Evolutionary conservation across 108 stramenopile genomes (phyloP).

Genomic region (Pseudonitzschia pungens): DNA sequence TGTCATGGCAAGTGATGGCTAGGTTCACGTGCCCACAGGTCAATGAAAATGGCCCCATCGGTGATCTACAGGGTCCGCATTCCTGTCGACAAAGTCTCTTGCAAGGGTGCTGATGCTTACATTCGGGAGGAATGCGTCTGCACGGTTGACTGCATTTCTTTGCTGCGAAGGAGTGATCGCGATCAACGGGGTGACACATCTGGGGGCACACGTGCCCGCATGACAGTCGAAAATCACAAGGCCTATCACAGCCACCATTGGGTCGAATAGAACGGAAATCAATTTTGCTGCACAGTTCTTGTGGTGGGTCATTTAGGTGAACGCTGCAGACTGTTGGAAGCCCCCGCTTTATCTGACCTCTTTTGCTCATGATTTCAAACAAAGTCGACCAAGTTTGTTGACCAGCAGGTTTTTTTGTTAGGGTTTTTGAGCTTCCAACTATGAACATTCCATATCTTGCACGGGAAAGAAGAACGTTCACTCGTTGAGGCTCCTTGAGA

Average conservation of each 20-base stretch:
- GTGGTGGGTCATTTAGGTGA: constrained; percentile 33
- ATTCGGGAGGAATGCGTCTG: constrained; percentile 38
- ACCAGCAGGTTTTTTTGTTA: constrained; percentile 20
- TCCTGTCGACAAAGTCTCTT: constrained; percentile 37
- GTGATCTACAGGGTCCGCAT: constrained; percentile 35
- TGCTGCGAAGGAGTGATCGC: constrained; percentile 24
- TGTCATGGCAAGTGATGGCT: constrained; percentile 37
- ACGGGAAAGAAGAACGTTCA: constrained; percentile 92
- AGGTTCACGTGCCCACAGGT: constrained; percentile 35
- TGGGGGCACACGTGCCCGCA: constrained; percentile 49
- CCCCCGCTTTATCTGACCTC: constrained; percentile 27
- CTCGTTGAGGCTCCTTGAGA: constrained; percentile 74
- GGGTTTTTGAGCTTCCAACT: constrained; percentile 44
- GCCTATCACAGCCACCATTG: constrained; percentile 48
- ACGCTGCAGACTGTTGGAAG: constrained; percentile 44
- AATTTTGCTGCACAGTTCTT: constrained; percentile 9
- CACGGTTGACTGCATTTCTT: constrained; percentile 39
- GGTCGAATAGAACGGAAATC: constrained; percentile 36
- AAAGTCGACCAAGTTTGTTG: constrained; percentile 40
- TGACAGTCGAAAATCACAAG: constrained; percentile 33
- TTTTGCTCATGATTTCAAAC: constrained; percentile 23
- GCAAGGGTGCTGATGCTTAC: constrained; percentile 35
- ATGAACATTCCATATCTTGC: constrained; percentile 60
- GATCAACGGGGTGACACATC: constrained; percentile 48
- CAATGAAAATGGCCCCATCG: constrained; percentile 26